A percentile compares a stretch with the other conserved stretches of the same genome.
These are phyloP conservation scores for Neurospora sp. DNA, from an alignment of 2,329 filamentous ascomycete genomes.

Conservation along the genomic window DNA sequence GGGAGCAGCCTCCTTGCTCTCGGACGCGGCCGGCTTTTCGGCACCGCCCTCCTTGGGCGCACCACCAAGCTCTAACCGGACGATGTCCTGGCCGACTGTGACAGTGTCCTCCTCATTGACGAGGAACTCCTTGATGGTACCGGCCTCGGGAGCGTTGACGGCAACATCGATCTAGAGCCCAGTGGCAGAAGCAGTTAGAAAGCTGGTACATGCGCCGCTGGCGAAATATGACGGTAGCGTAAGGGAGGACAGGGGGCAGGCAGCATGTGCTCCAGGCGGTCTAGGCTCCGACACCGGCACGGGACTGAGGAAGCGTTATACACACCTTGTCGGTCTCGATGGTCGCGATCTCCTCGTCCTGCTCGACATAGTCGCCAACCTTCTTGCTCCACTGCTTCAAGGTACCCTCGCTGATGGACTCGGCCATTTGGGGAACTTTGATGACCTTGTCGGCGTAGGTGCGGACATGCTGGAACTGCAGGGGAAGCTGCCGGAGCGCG, in stretches of 20 bases:
- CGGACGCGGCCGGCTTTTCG: slow-evolving; percentile 45
- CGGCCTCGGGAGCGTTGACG: slow-evolving; percentile 86
- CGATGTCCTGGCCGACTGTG: slow-evolving; percentile 82
- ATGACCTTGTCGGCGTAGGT: slow-evolving; percentile 71
- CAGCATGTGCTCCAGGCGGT: background rate
- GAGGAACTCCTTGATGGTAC: slow-evolving; percentile 84
- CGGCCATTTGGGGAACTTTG: slow-evolving; percentile 96
- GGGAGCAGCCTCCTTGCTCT: slow-evolving; percentile 40
- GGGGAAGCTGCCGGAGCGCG: slow-evolving; percentile 29
- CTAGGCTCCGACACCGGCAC: background rate
- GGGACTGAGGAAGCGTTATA: background rate
- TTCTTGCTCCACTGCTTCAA: slow-evolving; percentile 91
- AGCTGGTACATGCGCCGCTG: background rate
- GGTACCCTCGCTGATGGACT: slow-evolving; percentile 96
- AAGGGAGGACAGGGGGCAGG: background rate
- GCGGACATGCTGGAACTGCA: slow-evolving; percentile 47
- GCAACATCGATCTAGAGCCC: slow-evolving; percentile 78
- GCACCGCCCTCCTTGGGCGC: slow-evolving; percentile 42
- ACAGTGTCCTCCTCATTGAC: slow-evolving; percentile 94
- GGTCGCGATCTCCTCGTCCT: slow-evolving; percentile 94
- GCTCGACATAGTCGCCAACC: slow-evolving; percentile 87
- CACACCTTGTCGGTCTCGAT: slow-evolving; percentile 96
- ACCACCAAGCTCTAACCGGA: slow-evolving; percentile 74
- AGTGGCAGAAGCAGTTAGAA: background rate
- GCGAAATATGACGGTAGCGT: background rate